Evolutionary conservation across 768 basidiomycete genomes (phyloP).

Genomic region (Flagelloscypha sp.): DNA sequence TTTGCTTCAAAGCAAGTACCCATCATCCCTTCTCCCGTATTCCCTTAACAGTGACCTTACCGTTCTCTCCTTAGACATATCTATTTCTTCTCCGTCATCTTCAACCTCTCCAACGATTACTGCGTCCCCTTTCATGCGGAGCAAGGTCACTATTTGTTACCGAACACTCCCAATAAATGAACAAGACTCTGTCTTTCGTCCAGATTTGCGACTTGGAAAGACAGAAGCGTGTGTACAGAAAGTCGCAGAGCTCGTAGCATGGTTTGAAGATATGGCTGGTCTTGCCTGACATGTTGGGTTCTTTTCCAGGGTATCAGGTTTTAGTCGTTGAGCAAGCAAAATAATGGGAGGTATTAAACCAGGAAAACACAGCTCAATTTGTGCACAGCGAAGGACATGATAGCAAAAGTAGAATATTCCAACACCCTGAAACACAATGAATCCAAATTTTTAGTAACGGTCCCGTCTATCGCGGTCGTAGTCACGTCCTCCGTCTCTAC

Average conservation of each 20-base stretch:
- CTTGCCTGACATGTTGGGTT: constrained; percentile 24
- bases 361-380: too few relatives aligned
- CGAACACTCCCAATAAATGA: constrained; percentile 62
- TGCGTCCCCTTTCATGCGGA: constrained; percentile 61
- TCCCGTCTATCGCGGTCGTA: constrained; percentile 27
- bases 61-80: constrained; percentile 8
- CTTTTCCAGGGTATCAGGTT: too few relatives aligned
- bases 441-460: too few relatives aligned
- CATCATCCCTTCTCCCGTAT: background rate
- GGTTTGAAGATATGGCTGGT: constrained; percentile 73
- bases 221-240: constrained; percentile 63
- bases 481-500: constrained; percentile 32
- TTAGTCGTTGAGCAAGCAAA: too few relatives aligned
- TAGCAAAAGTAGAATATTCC: too few relatives aligned
- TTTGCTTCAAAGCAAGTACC: constrained; percentile 54
- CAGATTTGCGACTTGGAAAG: constrained; percentile 62
- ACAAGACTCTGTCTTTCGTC: constrained; percentile 53
- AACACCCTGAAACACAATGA: too few relatives aligned
- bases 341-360: too few relatives aligned
- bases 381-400: too few relatives aligned
- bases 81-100: constrained; percentile 30
- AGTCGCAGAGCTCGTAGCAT: constrained; percentile 55
- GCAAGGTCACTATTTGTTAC: constrained; percentile 63
- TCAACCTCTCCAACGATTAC: constrained; percentile 42
- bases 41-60: constrained; percentile 1